Evolutionary conservation across 257 asterid genomes (phyloP).

Genomic region (Forsythia viridissima): DNA sequence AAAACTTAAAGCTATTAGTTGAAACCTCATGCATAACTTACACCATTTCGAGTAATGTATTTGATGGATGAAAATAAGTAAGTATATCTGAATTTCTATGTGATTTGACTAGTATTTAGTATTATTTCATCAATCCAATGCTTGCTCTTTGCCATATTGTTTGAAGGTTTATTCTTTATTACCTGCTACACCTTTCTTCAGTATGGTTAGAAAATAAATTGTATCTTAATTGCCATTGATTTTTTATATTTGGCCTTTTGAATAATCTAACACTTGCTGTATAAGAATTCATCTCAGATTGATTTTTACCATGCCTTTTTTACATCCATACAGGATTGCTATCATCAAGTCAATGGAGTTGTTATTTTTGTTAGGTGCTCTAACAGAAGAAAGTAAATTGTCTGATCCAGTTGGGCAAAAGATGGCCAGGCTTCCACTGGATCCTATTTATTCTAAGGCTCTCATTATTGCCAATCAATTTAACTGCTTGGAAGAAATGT

Average conservation of each 20-base stretch:
- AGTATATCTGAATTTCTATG: background rate
- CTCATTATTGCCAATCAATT: slow-evolving; percentile 79
- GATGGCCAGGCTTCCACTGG: slow-evolving; percentile 92
- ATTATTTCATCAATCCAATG: background rate
- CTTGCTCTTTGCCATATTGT: background rate
- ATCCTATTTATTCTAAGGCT: slow-evolving; percentile 89
- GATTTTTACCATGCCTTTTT: slow-evolving; percentile 7
- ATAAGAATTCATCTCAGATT: background rate
- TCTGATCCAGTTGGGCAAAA: slow-evolving; percentile 84
- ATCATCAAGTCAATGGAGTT: slow-evolving; percentile 85
- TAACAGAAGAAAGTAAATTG: slow-evolving; percentile 71
- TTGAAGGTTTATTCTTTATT: background rate
- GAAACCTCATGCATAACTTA: background rate
- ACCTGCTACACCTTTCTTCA: background rate
- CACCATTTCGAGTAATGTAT: background rate
- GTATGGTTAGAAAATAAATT: background rate
- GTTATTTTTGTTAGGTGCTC: slow-evolving; percentile 85
- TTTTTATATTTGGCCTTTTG: background rate
- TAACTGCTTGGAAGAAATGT: slow-evolving; percentile 89
- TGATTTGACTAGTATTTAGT: background rate
- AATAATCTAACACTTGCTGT: background rate
- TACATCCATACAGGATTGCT: slow-evolving; percentile 62
- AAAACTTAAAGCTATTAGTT: background rate
- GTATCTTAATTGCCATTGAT: background rate
- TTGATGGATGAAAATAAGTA: background rate